Evolutionary conservation across 83 land plant genomes (phyloP).

Genomic region (Thuja plicata): DNA sequence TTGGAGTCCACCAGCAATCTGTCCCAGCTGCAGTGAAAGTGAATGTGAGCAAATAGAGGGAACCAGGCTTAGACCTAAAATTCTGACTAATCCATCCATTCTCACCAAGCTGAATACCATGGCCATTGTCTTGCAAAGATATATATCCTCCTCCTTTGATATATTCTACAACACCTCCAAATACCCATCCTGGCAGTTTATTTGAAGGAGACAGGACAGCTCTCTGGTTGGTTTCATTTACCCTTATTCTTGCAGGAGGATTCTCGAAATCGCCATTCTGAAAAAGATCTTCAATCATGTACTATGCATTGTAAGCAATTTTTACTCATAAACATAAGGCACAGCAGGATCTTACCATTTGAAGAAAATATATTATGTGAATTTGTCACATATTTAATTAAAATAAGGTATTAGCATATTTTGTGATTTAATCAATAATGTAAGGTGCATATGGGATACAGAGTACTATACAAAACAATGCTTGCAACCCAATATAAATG

Average conservation of each 20-base stretch:
- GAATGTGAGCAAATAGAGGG: constrained; percentile 30
- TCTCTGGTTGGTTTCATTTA: constrained; percentile 7
- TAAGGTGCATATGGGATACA: not conserved
- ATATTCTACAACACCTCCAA: constrained; percentile 34
- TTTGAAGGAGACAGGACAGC: constrained; percentile 10
- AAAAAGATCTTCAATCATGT: constrained; percentile 24
- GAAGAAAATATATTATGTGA: not conserved
- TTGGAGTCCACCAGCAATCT: constrained; percentile 21
- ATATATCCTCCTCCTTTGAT: constrained; percentile 17
- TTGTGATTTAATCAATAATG: not conserved
- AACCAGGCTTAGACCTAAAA: constrained; percentile 17
- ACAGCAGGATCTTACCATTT: not conserved
- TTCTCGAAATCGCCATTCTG: constrained; percentile 41
- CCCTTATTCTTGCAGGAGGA: constrained; percentile 20
- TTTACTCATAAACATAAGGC: not conserved
- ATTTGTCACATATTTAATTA: not conserved
- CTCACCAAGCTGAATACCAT: constrained; percentile 34
- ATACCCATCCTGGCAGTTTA: constrained; percentile 36
- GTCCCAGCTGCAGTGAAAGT: constrained; percentile 18
- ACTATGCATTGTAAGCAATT: not conserved
- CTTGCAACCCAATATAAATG: not conserved
- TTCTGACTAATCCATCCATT: constrained; percentile 42
- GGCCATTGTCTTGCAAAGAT: constrained; percentile 34
- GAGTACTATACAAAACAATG: not conserved
- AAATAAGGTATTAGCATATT: not conserved